Evolutionary conservation across 306 rosid genomes (phyloP).

Genomic region (Cotoneaster glaucophyllus): DNA sequence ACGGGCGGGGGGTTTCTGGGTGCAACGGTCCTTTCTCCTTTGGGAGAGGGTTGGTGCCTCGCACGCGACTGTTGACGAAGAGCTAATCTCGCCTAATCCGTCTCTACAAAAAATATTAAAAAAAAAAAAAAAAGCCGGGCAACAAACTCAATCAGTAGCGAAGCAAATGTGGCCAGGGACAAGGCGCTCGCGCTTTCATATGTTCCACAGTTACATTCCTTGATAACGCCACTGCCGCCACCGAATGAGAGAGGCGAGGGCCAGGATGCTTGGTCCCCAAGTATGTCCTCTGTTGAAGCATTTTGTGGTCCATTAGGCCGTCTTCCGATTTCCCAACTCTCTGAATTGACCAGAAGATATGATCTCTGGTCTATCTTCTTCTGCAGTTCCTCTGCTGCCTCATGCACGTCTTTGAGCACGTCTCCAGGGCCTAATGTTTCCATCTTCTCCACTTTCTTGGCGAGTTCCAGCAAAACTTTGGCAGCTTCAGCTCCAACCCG

Average conservation of each 20-base stretch:
- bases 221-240: neutral
- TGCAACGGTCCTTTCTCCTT: too few relatives aligned
- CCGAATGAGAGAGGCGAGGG: constrained; percentile 17
- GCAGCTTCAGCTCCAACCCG: constrained; percentile 61
- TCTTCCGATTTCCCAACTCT: constrained; percentile 43
- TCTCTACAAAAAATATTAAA: too few relatives aligned
- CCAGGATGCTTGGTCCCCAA: constrained; percentile 21
- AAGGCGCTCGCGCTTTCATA: constrained; percentile 57
- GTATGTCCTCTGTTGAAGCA: constrained; percentile 9
- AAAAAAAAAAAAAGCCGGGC: too few relatives aligned
- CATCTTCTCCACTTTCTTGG: constrained; percentile 58
- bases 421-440: constrained; percentile 37
- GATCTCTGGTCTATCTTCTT: constrained; percentile 50
- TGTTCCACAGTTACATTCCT: constrained; percentile 26
- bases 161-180: constrained; percentile 62
- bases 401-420: constrained; percentile 41
- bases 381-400: constrained; percentile 53
- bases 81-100: too few relatives aligned
- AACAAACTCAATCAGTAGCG: constrained; percentile 59
- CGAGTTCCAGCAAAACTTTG: constrained; percentile 43
- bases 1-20: too few relatives aligned
- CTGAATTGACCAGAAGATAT: constrained; percentile 51
- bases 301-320: neutral
- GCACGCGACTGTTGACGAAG: too few relatives aligned
- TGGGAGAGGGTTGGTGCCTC: too few relatives aligned